Base-by-base conservation (phyloP, 305 asterid species). In the Euphrasia arctica region DNA sequence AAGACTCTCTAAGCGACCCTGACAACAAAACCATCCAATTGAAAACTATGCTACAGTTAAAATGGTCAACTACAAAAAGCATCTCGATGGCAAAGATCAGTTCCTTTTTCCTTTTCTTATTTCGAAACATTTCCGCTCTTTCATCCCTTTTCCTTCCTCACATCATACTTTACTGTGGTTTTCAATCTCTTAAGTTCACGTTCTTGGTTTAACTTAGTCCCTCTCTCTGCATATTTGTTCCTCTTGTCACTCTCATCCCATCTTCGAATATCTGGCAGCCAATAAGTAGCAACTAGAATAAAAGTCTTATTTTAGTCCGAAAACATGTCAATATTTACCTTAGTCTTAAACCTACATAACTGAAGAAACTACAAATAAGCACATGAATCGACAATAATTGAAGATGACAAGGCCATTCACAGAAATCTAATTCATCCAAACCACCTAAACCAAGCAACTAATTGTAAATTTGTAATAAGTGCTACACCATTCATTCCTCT, bases 101-200 rank as follows among this genome's bases (percentile, higher is more conserved):
- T 39, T 67, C 31, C 41, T 9, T 59, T 36, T 28, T 27, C 60
- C 9, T 55, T 29, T 55, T 55, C 41, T 55, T 36, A 27, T 47
- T 12, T 63, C 72, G 15, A 27, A 64, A 63, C 51, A 64, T 15
- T 59, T 25, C 18, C 28, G 13, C 57, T 45, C 47, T 58, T 70
- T 71, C 67, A 28, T 63, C 52, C 36, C 43, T 64, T 69, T 57
- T 70, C 74, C 70, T 59, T 73, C 69, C 77, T 65, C 63, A 64
- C 52, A 27, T 65, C 52, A 62, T 73, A 79, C 70, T 73, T 79
- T 54, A 76, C 58, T 9, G 77, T 69, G 60, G 51, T 79, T 60
- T 65, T 59, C 65, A 76, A 79, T 67, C 84, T 74, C 71, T 65
- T 73, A 48, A 71, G 73, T 71, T 79, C 74, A 22, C 72, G 74